Evolutionary conservation across 768 basidiomycete genomes (phyloP), one percentile per base, ranked within the genome.

Genomic region (Hygrophoropsis aurantiaca): DNA sequence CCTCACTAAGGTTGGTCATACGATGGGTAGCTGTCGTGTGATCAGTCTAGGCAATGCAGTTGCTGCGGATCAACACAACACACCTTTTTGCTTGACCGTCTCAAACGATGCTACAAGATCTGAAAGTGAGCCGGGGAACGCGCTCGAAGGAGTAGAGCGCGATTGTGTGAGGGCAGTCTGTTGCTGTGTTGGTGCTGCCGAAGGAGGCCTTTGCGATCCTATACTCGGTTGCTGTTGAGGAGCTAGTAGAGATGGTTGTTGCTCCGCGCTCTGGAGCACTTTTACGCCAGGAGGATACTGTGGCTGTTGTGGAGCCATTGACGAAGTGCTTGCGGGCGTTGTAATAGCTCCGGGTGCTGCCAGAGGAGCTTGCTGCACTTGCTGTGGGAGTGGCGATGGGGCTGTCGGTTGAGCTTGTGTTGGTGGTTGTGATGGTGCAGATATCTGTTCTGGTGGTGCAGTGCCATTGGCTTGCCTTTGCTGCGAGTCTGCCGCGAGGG

Each of bases 101-200:
- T 98, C 95, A 60, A 97, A 98, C 33, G 91, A 93, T 18, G 87
- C 82, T 33, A 97, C 94, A 44, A 99, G 75, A 62, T 97, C 95
- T 10, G 91, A 90, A 61, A 99, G 64, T 21, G 85, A 91, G 46
- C 85, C 90, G 15, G 90, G 93, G 78, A 86, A 85, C 18, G 81
- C 80, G 19, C 64, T 65, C 9, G 73, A 66, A 19, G 72, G 57
- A 40, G 73, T 56, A 16, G 74, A 61, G 27, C 73, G 74, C 45
- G 66, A 68, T 32, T 64, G 68, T 20, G 44, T 26, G 21, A 65
- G 67, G 20, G 71, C 62, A 26, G 58, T 55, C 42, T 57, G 64
- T 39, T 69, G 65, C 47, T 74, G 77, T 49, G 76, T 76, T 24
- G 74, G 61, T 42, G 78, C 68, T 26, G 66, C 71, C 18, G 84